These are phyloP conservation scores for Aphanomyces invadans DNA, from an alignment of 352 stramenopile species.

Conservation along the genomic window DNA sequence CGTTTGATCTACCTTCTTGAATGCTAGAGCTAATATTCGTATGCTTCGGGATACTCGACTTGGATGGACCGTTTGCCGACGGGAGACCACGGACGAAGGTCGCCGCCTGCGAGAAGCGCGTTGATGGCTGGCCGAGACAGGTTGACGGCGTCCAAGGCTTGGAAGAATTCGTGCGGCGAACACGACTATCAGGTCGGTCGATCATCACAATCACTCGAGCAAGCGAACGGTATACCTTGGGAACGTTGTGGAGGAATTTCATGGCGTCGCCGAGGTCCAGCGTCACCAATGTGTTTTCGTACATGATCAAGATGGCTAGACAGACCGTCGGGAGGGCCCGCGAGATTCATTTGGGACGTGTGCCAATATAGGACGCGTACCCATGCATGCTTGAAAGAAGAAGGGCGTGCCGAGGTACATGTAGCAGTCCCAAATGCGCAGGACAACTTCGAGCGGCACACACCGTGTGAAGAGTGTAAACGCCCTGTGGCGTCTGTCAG, in stretches of 20 bases:
- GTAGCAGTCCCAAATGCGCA: slow-evolving; percentile 81
- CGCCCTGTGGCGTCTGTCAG: too few species aligned
- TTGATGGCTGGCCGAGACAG: slow-evolving; percentile 69
- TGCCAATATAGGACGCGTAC: slow-evolving; percentile 29
- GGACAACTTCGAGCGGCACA: slow-evolving; percentile 56
- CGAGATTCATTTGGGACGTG: not conserved
- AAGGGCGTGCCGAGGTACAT: slow-evolving; percentile 69
- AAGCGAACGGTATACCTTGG: slow-evolving; percentile 31
- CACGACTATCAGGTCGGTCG: slow-evolving; percentile 32
- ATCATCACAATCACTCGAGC: not conserved
- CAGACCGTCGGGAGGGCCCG: not conserved
- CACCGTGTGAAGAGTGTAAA: slow-evolving; percentile 74
- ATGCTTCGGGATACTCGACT: slow-evolving; percentile 70
- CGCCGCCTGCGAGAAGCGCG: slow-evolving; percentile 48
- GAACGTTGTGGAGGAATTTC: slow-evolving; percentile 71
- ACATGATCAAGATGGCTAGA: slow-evolving; percentile 58
- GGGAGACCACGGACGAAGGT: slow-evolving; percentile 54
- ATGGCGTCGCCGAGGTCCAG: slow-evolving; percentile 77
- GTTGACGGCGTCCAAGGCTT: slow-evolving; percentile 50
- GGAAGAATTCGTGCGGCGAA: slow-evolving; percentile 51
- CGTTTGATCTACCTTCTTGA: too few species aligned
- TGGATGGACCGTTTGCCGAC: slow-evolving; percentile 46
- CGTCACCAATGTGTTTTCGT: slow-evolving; percentile 52
- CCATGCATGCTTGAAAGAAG: slow-evolving; percentile 83
- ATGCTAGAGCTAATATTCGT: too few species aligned